A percentile compares a stretch with the other conserved stretches of the same genome.
These are phyloP conservation scores for Cyberlindnera euphorbiae DNA, from an alignment of 805 yeast genomes.

Conservation along the genomic window DNA sequence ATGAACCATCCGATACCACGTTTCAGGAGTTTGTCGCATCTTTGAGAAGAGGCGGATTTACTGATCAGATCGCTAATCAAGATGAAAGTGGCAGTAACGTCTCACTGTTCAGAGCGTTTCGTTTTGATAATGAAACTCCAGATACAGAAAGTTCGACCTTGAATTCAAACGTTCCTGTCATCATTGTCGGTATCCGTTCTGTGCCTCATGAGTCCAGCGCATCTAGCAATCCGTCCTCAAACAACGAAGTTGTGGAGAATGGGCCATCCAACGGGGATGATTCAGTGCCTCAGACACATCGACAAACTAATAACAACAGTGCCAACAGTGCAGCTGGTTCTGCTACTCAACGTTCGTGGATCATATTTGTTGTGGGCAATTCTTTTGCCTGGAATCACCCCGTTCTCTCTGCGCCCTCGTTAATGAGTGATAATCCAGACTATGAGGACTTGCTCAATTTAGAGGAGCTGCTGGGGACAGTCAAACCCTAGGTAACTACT, in stretches of 20 bases:
- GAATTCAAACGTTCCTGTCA: neutral
- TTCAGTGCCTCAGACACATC: neutral
- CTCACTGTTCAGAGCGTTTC: constrained; percentile 40
- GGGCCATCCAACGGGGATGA: neutral
- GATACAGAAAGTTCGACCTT: too few relatives aligned
- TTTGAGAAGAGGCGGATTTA: constrained; percentile 35
- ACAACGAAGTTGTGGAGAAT: neutral
- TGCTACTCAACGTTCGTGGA: constrained; percentile 43
- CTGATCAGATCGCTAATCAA: constrained; percentile 33
- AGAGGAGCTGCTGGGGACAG: constrained; percentile 44
- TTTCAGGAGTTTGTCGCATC: constrained; percentile 42
- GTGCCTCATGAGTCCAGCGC: neutral
- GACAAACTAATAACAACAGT: neutral
- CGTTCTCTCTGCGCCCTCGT: constrained; percentile 40
- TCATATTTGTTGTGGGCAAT: constrained; percentile 59
- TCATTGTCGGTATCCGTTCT: neutral
- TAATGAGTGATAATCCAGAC: constrained; percentile 45
- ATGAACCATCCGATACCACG: constrained; percentile 28
- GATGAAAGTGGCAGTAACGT: constrained; percentile 11
- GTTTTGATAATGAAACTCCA: too few relatives aligned
- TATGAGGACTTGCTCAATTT: constrained; percentile 45
- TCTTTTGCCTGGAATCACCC: constrained; percentile 47
- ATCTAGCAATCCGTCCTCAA: too few relatives aligned
- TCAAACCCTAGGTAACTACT: constrained; percentile 39
- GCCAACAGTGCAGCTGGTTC: neutral